Evolutionary conservation across 176 grass and related monocot genomes (phyloP).

Genomic region (Musa acuminata): DNA sequence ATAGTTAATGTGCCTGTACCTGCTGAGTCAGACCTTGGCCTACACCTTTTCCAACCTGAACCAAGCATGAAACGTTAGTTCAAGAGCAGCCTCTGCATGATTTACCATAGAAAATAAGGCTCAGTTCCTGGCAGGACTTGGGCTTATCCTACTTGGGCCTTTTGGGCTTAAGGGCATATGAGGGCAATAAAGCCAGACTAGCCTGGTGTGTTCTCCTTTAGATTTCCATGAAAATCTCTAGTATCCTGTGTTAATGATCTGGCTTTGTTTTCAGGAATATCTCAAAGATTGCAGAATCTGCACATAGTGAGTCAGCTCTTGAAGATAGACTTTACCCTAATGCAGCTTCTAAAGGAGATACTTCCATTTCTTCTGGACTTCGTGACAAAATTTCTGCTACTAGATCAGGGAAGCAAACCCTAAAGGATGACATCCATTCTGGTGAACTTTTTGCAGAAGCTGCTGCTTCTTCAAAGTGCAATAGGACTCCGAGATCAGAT

Average conservation of each 20-base stretch:
- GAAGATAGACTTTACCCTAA: conserved; percentile 2
- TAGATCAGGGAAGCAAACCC: conserved; percentile 16
- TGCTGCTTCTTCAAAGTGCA: conserved; percentile 27
- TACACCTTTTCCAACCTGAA: not conserved
- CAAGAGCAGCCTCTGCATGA: too few species aligned
- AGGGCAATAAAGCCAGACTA: not conserved
- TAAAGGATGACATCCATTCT: not conserved
- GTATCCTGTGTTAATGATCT: not conserved
- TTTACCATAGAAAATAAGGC: too few species aligned
- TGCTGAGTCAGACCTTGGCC: not conserved
- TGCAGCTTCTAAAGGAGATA: conserved; percentile 4
- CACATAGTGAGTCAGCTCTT: conserved; percentile 3
- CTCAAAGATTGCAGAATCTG: conserved; percentile 27
- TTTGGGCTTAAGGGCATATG: not conserved
- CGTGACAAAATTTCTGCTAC: conserved; percentile 14
- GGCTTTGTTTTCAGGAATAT: conserved; percentile 24
- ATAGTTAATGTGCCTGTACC: not conserved
- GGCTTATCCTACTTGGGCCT: not conserved
- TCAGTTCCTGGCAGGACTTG: not conserved
- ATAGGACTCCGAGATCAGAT: conserved; percentile 30
- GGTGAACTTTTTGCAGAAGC: conserved; percentile 14
- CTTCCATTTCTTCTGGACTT: conserved; percentile 16
- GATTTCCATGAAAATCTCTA: not conserved
- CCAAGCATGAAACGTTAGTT: not conserved
- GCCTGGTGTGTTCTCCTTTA: not conserved